Conservation (phyloP, 257 asterid species). For the Mitragyna speciosa region DNA sequence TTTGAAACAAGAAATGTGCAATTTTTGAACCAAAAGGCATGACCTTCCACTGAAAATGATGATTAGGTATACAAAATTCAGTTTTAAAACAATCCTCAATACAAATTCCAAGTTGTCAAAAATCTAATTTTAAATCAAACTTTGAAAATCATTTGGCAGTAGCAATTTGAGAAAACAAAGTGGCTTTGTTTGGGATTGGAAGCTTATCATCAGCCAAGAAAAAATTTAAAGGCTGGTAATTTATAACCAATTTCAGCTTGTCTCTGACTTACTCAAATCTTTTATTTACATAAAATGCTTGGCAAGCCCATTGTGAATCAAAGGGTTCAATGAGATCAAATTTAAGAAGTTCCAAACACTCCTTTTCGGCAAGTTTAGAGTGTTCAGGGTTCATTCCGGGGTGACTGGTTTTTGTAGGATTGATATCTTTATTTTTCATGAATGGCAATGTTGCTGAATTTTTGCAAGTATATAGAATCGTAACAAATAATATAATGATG, state of each 20-base stretch:
- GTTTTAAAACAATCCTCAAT: not conserved
- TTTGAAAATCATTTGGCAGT: not conserved
- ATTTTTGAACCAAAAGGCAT: no score
- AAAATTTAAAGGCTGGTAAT: not conserved
- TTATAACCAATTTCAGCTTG: not conserved
- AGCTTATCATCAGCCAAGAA: not conserved
- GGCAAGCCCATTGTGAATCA: not conserved
- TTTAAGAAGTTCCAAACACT: not conserved
- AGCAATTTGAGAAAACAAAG: not conserved
- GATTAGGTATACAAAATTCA: no score
- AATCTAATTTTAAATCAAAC: conserved; percentile 7
- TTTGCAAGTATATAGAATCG: no score
- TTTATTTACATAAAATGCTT: not conserved
- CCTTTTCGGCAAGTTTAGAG: not conserved
- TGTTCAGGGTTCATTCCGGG: not conserved
- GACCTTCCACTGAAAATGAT: no score
- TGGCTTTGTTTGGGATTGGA: not conserved
- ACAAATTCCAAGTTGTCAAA: not conserved
- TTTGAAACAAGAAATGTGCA: no score
- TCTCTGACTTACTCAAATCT: not conserved
- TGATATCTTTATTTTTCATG: not conserved
- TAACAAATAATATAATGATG: no score
- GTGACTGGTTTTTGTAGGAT: not conserved
- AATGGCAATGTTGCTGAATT: no score
- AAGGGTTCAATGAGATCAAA: not conserved